Conservation (phyloP, 805 yeast species). For the Komagataella phaffii region DNA sequence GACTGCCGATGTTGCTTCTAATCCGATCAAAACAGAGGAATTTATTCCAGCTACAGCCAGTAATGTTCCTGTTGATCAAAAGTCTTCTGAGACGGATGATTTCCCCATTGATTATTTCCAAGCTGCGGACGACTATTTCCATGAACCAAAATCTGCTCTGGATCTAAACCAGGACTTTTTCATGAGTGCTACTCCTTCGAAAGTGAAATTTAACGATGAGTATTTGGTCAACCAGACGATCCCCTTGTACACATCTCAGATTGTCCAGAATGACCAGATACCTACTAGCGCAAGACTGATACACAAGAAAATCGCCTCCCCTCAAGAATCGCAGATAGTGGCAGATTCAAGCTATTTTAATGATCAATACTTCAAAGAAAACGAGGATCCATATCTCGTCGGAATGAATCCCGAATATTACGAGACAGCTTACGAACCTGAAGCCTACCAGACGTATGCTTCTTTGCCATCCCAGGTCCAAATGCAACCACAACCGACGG, state of each 20-base stretch:
- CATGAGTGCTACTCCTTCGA: background rate
- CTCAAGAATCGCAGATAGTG: background rate
- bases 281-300: background rate
- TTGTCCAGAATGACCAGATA: background rate
- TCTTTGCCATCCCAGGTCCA: background rate
- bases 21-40: background rate
- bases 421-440: background rate
- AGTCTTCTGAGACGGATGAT: conserved; percentile 25
- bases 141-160: background rate
- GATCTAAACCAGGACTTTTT: background rate
- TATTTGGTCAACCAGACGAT: background rate
- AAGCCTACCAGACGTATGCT: background rate
- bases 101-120: conserved; percentile 57
- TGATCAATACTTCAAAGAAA: background rate
- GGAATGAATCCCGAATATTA: background rate
- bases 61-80: background rate
- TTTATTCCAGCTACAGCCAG: background rate
- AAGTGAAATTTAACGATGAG: background rate
- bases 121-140: background rate
- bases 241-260: background rate
- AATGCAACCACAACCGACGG: background rate
- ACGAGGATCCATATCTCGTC: background rate
- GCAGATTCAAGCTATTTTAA: background rate
- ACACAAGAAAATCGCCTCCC: background rate
- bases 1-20: background rate